Evolutionary conservation across 2,329 filamentous ascomycete genomes (phyloP), one percentile per base, ranked within the genome.

Genomic region (Fusarium subtropicale): DNA sequence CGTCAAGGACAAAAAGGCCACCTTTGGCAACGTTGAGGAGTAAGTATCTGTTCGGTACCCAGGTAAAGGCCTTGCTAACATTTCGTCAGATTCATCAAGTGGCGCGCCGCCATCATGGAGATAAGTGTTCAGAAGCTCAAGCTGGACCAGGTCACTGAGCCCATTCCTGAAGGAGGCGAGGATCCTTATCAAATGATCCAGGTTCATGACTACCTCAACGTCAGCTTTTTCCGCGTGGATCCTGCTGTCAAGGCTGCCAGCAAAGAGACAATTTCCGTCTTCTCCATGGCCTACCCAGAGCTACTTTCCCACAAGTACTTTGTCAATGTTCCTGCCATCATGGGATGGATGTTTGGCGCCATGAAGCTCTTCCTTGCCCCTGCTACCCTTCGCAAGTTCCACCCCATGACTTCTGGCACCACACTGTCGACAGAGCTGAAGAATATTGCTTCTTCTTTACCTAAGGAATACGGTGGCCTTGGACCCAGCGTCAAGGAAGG

Each of bases 111-210:
- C 15, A 87, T 97, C 59, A 97, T 97, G 94, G 94, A 97, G 79
- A 84, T 93, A 48, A 92, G 92, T 5, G 84, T 97, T 46, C 86
- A 89, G 68, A 89, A 92, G 66, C 89, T 97, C 56, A 85, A 89
- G 68, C 86, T 97, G 67, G 77, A 85, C 22, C 84, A 87, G 28
- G 92, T 92, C 53, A 93, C 88, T 11, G 82, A 85, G 69, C 86
- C 88, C 42, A 93, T 94, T 74, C 89, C 91, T 3, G 90, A 93
- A 59, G 90, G 88, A 55, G 90, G 89, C 66, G 83, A 87, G 71
- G 95, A 97, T 76, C 92, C 92, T 1, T 97, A 97, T 82, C 92
- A 95, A 80, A 94, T 97, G 83, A 87, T 92, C 74, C 94, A 97
- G 81, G 90, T 97, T 30, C 95, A 98, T 81, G 95, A 98, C 83